A percentile compares a stretch with the other conserved stretches of the same genome.
Conservation (phyloP, 2,329 filamentous ascomycete genomes). For the Colletotrichum siamense region DNA sequence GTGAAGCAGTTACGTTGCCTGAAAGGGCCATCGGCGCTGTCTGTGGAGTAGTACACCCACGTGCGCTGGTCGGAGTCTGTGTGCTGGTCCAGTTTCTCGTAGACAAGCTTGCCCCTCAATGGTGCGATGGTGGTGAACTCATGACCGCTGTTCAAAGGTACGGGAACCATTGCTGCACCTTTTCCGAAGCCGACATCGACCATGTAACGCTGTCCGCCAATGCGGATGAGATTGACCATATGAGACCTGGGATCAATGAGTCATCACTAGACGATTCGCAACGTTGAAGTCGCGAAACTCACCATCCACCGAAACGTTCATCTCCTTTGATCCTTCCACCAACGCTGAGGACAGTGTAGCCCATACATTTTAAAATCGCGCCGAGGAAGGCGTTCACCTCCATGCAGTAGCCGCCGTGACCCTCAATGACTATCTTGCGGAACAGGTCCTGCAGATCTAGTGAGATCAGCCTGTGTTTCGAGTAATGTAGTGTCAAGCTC, state of each 20-base stretch:
- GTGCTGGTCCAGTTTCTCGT: slow-evolving; percentile 34
- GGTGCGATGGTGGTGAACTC: slow-evolving; percentile 45
- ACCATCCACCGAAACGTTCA: slow-evolving; percentile 28
- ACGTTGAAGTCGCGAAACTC: neutral
- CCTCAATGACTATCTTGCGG: slow-evolving; percentile 47
- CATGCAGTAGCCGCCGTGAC: slow-evolving; percentile 61
- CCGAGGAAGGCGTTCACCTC: slow-evolving; percentile 53
- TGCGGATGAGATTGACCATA: slow-evolving; percentile 63
- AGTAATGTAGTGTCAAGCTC: slow-evolving; percentile 58
- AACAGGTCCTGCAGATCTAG: slow-evolving; percentile 48
- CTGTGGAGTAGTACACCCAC: slow-evolving; percentile 43
- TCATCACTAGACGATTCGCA: neutral
- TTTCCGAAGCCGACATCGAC: slow-evolving; percentile 68
- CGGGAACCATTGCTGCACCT: slow-evolving; percentile 39
- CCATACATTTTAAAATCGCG: slow-evolving; percentile 51
- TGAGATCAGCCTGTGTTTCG: slow-evolving; percentile 35
- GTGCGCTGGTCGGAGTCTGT: slow-evolving; percentile 36
- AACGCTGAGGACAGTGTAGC: slow-evolving; percentile 53
- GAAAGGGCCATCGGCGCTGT: slow-evolving; percentile 38
- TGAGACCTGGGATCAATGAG: slow-evolving; percentile 51
- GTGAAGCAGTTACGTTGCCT: slow-evolving; percentile 56
- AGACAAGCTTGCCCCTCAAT: slow-evolving; percentile 48
- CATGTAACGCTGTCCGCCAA: slow-evolving; percentile 51
- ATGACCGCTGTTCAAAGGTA: slow-evolving; percentile 32
- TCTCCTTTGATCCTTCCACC: slow-evolving; percentile 39